Percentiles rank a stretch among this genome's conserved stretches.
Conservation (phyloP, 495 filamentous ascomycete species). For the Hamigera avellanea region DNA sequence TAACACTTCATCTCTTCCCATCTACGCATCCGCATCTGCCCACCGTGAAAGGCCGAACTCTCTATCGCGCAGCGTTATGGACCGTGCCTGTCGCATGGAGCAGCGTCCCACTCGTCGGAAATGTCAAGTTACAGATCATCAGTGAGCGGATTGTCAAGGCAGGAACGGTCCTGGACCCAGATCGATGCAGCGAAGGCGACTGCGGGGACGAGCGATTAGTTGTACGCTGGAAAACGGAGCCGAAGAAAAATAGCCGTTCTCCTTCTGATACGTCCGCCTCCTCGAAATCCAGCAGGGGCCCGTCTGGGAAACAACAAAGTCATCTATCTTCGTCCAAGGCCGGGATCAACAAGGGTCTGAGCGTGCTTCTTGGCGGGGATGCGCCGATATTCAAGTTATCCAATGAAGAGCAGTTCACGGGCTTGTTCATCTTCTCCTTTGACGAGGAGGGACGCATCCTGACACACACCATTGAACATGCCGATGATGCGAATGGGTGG, state of each 20-base stretch:
- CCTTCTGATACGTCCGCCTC: slow-evolving; percentile 1
- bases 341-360: slow-evolving; percentile 27
- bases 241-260: slow-evolving; percentile 20
- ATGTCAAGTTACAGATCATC: slow-evolving; percentile 74
- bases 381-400: slow-evolving; percentile 61
- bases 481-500: slow-evolving; percentile 63
- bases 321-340: slow-evolving; percentile 14
- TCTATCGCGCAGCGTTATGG: slow-evolving; percentile 89
- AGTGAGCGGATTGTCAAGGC: slow-evolving; percentile 72
- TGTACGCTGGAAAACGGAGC: slow-evolving; percentile 71
- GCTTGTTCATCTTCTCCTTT: slow-evolving; percentile 91
- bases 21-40: slow-evolving; percentile 94
- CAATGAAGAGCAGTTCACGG: slow-evolving; percentile 44
- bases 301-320: slow-evolving; percentile 1
- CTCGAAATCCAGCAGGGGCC: too few relatives aligned
- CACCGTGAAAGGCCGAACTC: slow-evolving; percentile 75
- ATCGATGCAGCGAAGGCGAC: slow-evolving; percentile 18
- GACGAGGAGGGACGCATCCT: slow-evolving; percentile 76
- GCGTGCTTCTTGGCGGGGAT: slow-evolving; percentile 43
- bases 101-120: slow-evolving; percentile 75
- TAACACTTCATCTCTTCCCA: slow-evolving; percentile 91
- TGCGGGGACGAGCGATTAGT: slow-evolving; percentile 64
- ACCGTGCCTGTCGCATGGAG: slow-evolving; percentile 94
- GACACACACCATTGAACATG: slow-evolving; percentile 88
- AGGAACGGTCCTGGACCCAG: slow-evolving; percentile 24